Evolutionary conservation across 2,329 filamentous ascomycete species (phyloP), one percentile per base, ranked within the genome.

Genomic region (Scleromitrula shiraiana): DNA sequence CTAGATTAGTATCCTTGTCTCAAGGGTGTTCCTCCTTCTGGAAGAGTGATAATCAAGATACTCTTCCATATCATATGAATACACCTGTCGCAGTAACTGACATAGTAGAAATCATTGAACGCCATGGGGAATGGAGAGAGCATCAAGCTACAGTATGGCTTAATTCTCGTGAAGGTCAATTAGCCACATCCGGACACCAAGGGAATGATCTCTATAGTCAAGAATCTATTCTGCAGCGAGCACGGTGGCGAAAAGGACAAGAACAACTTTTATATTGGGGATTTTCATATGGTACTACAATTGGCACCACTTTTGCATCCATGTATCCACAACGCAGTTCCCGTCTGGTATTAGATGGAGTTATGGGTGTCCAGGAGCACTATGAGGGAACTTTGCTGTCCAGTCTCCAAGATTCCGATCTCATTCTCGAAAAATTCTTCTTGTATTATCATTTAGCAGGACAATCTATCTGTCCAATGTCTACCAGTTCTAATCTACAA

Each of bases 51-150:
- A 53, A 55, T n/a, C 54, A 56, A 19, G 50, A 51, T 10, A 59
- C 56, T 33, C 56, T 60, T 14, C 49, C 58, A 1, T 46, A 45
- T 22, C 71, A 70, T 55, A 61, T 72, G 41, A 68, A 67, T n/a
- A 75, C 73, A 0, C 68, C 70, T 2, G 68, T 65, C 17, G 70
- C 72, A 2, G 72, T 70, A 3, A 61, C 67, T 30, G 72, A 76
- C 50, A 74, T 76, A 70, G 59, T 75, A 5, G 66, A 69, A 37
- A 66, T 76, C 33, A 62, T 69, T 9, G 72, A 75, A 51, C 63
- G 55, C 23, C 64, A 70, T 36, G 68, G 64, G 9, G 61, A 67
- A 23, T 69, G 62, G 57, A 50, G 62, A 27, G 59, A 57, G 9
- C 33, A 48, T 8, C 54, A 64, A 50, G 57, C 53, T 2, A 41